phyloP scores from a whole-genome alignment of 352 stramenopile genomes.

The Aphanomyces cochlioides region DNA sequence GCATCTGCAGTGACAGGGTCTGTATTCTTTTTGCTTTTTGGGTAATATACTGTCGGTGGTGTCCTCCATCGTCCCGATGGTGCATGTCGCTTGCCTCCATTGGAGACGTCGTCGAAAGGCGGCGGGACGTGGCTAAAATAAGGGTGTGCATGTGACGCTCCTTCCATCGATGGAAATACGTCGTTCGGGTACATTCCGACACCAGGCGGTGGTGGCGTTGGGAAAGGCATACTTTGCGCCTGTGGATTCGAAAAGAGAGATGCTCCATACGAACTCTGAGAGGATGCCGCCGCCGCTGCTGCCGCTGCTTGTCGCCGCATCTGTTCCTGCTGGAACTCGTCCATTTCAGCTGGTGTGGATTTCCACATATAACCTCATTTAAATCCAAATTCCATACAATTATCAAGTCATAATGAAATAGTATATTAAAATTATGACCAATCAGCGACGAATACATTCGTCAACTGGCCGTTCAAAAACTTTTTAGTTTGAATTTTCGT shows the following conservation, averaged over 20 bases:
- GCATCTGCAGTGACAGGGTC: constrained; percentile 62
- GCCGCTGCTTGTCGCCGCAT: constrained; percentile 15
- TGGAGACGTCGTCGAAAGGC: neutral
- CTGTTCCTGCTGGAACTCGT: constrained; percentile 25
- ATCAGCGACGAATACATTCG: too few species aligned
- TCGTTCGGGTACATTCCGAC: constrained; percentile 22
- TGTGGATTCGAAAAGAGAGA: neutral
- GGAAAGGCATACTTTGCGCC: neutral
- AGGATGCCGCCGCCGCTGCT: constrained; percentile 6
- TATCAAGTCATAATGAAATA: too few species aligned
- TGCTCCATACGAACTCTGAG: neutral
- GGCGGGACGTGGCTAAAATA: neutral
- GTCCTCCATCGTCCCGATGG: constrained; percentile 60
- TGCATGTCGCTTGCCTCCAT: constrained; percentile 42
- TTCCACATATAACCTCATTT: too few species aligned
- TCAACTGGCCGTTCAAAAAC: too few species aligned
- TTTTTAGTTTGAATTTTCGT: too few species aligned
- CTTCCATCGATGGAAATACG: constrained; percentile 6
- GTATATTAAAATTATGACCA: too few species aligned
- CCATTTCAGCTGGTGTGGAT: neutral
- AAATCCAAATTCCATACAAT: too few species aligned
- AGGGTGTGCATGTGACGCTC: neutral
- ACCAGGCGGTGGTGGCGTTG: neutral
- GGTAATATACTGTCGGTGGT: constrained; percentile 54
- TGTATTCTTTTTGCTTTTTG: constrained; percentile 34